Percentiles rank a stretch among this genome's conserved stretches.
These are phyloP conservation scores for Diplodia seriata DNA, from an alignment of 2,329 filamentous ascomycete species.

Conservation along the genomic window DNA sequence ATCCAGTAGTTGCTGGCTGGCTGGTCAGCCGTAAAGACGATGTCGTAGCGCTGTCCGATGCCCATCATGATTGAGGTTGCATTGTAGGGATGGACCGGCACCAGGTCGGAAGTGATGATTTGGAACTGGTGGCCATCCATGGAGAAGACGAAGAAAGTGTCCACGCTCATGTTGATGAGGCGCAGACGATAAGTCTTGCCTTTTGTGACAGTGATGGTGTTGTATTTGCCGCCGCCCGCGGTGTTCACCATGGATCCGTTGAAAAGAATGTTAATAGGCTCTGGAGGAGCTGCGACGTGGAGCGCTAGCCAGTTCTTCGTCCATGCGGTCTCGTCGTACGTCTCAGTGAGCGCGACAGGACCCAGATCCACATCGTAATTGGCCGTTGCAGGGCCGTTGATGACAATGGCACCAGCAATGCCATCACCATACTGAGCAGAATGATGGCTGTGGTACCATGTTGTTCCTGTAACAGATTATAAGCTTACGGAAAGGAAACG, in stretches of 20 bases:
- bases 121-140: conserved; percentile 52
- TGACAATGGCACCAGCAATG: conserved; percentile 48
- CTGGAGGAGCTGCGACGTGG: conserved; percentile 43
- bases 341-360: conserved; percentile 50
- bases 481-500: not conserved
- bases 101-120: conserved; percentile 54
- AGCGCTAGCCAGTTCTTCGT: conserved; percentile 38
- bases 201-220: conserved; percentile 47
- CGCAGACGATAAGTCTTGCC: conserved; percentile 64
- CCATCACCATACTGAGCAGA: conserved; percentile 47
- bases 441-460: conserved; percentile 45
- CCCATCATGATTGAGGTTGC: conserved; percentile 45
- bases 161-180: conserved; percentile 61
- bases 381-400: conserved; percentile 47
- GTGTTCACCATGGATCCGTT: conserved; percentile 63
- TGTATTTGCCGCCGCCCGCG: conserved; percentile 48
- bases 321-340: conserved; percentile 40
- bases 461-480: not conserved
- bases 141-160: conserved; percentile 44
- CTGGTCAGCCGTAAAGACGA: conserved; percentile 48
- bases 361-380: conserved; percentile 52
- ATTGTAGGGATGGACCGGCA: conserved; percentile 50
- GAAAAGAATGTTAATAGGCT: conserved; percentile 56
- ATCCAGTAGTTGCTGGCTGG: conserved; percentile 46
- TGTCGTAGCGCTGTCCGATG: conserved; percentile 50